Base-by-base conservation (phyloP, 2,329 filamentous ascomycete species). In the Zymoseptoria passerinii region DNA sequence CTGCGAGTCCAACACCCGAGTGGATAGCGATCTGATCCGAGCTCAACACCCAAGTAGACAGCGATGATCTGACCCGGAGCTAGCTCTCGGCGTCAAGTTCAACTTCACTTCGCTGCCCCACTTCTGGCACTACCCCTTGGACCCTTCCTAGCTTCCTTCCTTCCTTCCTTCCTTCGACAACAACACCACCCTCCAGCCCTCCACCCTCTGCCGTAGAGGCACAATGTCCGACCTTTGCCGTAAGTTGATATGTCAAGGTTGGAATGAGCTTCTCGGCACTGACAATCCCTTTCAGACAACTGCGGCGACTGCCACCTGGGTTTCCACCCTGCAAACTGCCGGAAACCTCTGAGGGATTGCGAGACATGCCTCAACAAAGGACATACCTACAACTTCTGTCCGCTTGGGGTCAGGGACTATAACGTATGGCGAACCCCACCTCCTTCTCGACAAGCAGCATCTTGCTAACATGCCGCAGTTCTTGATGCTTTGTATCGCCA, bases 171-270 rank as follows among this genome's bases (percentile, higher is more conserved):
- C 23, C 20, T 54, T 18, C 52, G 48, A 53, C 27, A 28, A 61
- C 54, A 52, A 29, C 50, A 9, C 28, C 19, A 35, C 49, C 28
- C 1, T n/a, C 28, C 19, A 35, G 48, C 28, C 1, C 18, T 18
- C 6, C 8, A 28, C 40, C 23, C 52, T 13, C 19, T 13, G 3
- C 52, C 16, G 8, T 13, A 16, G 29, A 57, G 48, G 20, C 51
- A 58, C 7, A 52, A 67, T 67, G 66, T 58, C 58, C n/a, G 63
- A 67, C 55, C 61, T 68, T 28, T 68, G 67, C 55, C 57, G 65
- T 54, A n/a, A n/a, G n/a, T n/a, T n/a, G n/a, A n/a, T n/a, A n/a
- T n/a, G n/a, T n/a, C n/a, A n/a, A n/a, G n/a, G n/a, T n/a, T n/a
- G n/a, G n/a, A n/a, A n/a, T n/a, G n/a, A n/a, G n/a, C n/a, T n/a